Base-by-base conservation (phyloP, 805 yeast genomes). In the Grigorovia transvaalensis region DNA sequence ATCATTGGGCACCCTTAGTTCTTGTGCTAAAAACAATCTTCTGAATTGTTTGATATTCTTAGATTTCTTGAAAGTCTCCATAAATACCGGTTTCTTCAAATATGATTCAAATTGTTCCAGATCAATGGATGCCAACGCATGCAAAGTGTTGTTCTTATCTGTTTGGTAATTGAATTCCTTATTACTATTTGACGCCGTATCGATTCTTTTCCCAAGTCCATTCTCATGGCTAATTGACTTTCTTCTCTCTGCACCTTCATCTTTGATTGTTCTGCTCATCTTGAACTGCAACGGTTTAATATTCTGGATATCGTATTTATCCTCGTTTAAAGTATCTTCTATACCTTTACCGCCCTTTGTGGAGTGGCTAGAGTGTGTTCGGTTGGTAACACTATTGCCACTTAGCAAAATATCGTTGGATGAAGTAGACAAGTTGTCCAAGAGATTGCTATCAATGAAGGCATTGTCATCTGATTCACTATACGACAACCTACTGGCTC, bases 11-110 rank as follows among this genome's bases (percentile, higher is more conserved):
- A 45, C 48, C 12, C 44, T 42, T 50, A 82, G 64, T 59, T 84
- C 88, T 60, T 84, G 91, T 1, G 88, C 85, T 35, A 84, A 62
- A 50, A 84, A 82, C 53, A 83, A 62, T 54, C 82, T 72, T 53
- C 75, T 71, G 52, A 79, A 70, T 9, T 75, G 71, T 46, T 70
- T 78, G 29, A 81, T 68, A 40, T 70, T 68, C 51, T 72, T 74
- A 48, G 78, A 72, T 54, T 72, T 75, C 53, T 74, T 74, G 54
- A 73, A 71, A 9, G 75, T 67, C 59, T 75, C 77, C 41, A 81
- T 70, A 62, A 81, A 78, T 51, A 73, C 76, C n/a, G 88, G 85
- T 42, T 76, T 71, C 40, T 69, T 67, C 29, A 80, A 64, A 35
- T 77, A 72, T 50, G 73, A 64, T 17, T 71, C 66, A 54, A 70